A percentile compares a stretch with the other conserved stretches of the same genome.
phyloP scores from a whole-genome alignment of 1,284 basidiomycete genomes.

The Cutaneotrichosporon dermatis region DNA sequence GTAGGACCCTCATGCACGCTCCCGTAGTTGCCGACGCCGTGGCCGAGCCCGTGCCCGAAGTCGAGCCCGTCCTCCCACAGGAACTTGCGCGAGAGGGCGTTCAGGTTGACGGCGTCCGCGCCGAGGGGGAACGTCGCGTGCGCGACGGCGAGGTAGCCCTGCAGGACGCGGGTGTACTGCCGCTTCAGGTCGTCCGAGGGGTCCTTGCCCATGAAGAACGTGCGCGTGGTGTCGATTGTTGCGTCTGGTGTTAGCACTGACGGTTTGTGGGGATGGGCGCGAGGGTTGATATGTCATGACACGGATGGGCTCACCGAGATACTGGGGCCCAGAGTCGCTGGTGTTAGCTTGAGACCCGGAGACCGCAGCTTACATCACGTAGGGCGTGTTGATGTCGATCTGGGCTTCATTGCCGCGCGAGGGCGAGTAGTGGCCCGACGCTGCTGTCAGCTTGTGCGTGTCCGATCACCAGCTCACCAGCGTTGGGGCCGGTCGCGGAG shows the following conservation, averaged over 20 bases:
- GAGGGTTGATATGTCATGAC: too few relatives aligned
- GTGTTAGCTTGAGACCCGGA: conserved; percentile 2
- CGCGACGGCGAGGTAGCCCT: conserved; percentile 95
- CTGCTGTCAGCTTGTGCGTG: conserved; percentile 43
- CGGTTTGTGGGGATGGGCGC: not conserved
- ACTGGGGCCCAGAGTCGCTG: conserved; percentile 86
- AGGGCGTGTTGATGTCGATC: conserved; percentile 74
- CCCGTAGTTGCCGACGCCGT: conserved; percentile 41
- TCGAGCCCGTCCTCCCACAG: conserved; percentile 86
- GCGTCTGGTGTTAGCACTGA: conserved; percentile 56
- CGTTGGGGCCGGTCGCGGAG: conserved; percentile 83
- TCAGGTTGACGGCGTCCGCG: conserved; percentile 72
- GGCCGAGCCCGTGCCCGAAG: conserved; percentile 53
- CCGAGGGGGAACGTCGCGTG: conserved; percentile 81
- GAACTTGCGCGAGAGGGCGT: conserved; percentile 76
- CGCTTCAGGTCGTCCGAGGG: conserved; percentile 70
- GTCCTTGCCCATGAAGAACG: conserved; percentile 73
- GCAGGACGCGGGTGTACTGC: conserved; percentile 89
- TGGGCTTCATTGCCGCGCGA: conserved; percentile 63
- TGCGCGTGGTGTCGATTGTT: conserved; percentile 89
- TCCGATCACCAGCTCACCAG: conserved; percentile 28
- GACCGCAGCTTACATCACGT: conserved; percentile 66
- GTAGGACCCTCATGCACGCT: conserved; percentile 43
- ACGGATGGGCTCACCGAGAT: conserved; percentile 45
- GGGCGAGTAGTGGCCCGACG: conserved; percentile 88